Conservation (phyloP, 2,329 filamentous ascomycete genomes). For the Paracorniculantispora psalliotae region DNA sequence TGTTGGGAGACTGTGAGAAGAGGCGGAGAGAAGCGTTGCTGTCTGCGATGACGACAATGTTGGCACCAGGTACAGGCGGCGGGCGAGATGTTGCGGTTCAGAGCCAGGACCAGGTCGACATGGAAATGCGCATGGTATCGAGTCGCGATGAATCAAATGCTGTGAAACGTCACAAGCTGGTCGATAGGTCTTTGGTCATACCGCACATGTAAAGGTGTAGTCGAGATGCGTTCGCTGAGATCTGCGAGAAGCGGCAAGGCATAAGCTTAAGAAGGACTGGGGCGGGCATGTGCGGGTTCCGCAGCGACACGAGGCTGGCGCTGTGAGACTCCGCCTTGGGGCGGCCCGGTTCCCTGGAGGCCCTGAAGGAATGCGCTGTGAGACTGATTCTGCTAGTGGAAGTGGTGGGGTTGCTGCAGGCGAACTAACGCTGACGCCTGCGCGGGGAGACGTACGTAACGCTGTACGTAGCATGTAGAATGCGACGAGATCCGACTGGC, state of each 20-base stretch:
- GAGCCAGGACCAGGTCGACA: neutral
- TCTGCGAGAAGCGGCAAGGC: neutral
- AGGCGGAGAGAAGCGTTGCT: neutral
- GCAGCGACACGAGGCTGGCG: neutral
- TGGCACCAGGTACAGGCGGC: neutral
- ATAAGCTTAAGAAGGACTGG: neutral
- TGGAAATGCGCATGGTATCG: neutral
- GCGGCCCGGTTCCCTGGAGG: neutral
- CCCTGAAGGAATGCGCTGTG: neutral
- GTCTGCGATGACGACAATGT: constrained; percentile 1
- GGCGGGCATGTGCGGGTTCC: neutral
- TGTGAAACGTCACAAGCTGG: neutral
- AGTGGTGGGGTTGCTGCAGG: neutral
- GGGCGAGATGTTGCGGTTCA: neutral
- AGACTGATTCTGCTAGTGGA: neutral
- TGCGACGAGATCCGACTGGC: constrained; percentile 3
- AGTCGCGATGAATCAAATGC: neutral
- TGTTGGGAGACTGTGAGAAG: neutral
- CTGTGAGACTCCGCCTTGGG: neutral
- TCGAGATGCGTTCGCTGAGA: neutral
- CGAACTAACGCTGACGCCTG: neutral
- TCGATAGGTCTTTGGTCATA: neutral
- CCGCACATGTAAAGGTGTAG: neutral
- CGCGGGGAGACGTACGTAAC: constrained; percentile 4
- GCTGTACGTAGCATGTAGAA: neutral